phyloP scores from a whole-genome alignment of 352 stramenopile species.

The Phytophthora capsici region DNA sequence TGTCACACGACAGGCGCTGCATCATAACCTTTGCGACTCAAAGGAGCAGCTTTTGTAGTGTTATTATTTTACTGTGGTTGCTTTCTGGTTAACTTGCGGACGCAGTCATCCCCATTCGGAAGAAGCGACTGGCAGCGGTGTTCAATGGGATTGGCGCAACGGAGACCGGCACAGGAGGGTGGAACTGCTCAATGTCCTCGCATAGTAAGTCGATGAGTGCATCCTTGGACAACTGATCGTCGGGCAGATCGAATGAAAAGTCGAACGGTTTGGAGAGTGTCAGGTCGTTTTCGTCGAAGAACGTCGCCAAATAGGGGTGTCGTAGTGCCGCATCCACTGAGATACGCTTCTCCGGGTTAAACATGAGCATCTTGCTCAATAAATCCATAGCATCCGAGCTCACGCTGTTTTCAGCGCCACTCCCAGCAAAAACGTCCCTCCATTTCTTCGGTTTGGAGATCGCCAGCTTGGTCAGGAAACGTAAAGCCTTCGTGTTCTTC shows the following conservation, averaged over 20 bases:
- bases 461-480: conserved; percentile 84
- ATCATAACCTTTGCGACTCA: too few species aligned
- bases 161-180: conserved; percentile 38
- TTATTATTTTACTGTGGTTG: conserved; percentile 34
- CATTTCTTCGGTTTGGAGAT: conserved; percentile 84
- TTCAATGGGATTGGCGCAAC: conserved; percentile 27
- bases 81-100: conserved; percentile 41
- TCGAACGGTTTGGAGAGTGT: conserved; percentile 49
- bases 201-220: conserved; percentile 62
- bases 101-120: conserved; percentile 61
- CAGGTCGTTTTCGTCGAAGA: conserved; percentile 85
- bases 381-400: conserved; percentile 64
- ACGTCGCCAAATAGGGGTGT: conserved; percentile 83
- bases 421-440: conserved; percentile 60
- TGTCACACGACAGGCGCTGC: conserved; percentile 8
- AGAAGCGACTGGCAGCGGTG: conserved; percentile 41
- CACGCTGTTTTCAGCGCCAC: conserved; percentile 30
- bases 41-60: too few species aligned
- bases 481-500: conserved; percentile 90
- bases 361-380: conserved; percentile 69
- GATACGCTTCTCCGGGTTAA: conserved; percentile 79
- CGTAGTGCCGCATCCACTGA: conserved; percentile 61
- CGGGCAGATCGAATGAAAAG: conserved; percentile 72
- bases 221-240: conserved; percentile 70
- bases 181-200: conserved; percentile 70